Evolutionary conservation across 805 yeast genomes (phyloP), one percentile per base, ranked within the genome.

Genomic region (Saccharomycopsis capsularis): DNA sequence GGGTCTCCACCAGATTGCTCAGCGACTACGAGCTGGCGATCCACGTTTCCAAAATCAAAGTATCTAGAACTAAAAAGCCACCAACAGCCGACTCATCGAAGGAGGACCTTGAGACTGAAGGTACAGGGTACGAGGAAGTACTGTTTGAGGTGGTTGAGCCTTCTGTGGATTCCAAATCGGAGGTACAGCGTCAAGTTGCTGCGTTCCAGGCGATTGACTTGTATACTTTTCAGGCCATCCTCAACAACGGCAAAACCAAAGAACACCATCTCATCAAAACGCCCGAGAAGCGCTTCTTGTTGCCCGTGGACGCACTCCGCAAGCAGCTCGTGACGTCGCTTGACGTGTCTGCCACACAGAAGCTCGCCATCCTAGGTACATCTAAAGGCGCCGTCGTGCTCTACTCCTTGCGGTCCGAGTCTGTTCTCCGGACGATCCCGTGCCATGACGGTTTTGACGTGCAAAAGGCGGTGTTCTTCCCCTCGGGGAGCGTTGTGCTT

Each of bases 401-500:
- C 15, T 46, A 27, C 13, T 50, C 47, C 2, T 29, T 42, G 19
- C 27, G 30, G 21, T 24, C 24, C 18, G 19, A 19, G 3, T n/a
- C 22, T 11, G 18, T 37, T 6, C 25, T 34, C 21, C 35, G 29
- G 19, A 9, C 5, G 11, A 32, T 29, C n/a, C 19, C 22, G 19
- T 42, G 51, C 59, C 11, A 48, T 32, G 46, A 42, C 16, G 40
- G 30, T 24, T 48, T 48, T 40, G 74, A 76, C 42, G 66, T 84
- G 1, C 59, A 69, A 0, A 63, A 67, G 3, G 56, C 75, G 2
- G 40, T 52, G 47, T 71, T 80, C 47, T 83, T 85, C 59, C 87
- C 93, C 0, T 78, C 86, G 15, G 78, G 79, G 2, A 65, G 74
- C 57, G 93, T 82, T 13, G 58, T 79, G 1, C 57, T 83, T 22